Percentiles rank a stretch among this genome's conserved stretches.
phyloP scores from a whole-genome alignment of 345 rosid genomes.

The Populus simonii region DNA sequence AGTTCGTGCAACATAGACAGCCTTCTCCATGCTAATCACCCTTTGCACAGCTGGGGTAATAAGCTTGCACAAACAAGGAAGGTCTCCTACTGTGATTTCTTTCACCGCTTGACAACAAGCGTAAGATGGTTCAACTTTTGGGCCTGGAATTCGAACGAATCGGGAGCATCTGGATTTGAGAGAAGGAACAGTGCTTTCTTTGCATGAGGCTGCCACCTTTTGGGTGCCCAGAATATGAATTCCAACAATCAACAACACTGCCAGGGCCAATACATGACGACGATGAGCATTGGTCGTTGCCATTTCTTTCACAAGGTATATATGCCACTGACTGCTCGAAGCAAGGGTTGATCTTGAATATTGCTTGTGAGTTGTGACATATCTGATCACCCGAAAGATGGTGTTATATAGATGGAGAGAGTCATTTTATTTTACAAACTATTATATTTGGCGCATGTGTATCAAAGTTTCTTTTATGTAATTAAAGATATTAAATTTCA shows the following conservation, averaged over 20 bases:
- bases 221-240: background rate
- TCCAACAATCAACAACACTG: background rate
- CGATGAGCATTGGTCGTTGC: background rate
- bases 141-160: conserved; percentile 17
- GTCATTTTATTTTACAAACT: no score
- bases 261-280: background rate
- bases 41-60: conserved; percentile 27
- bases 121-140: conserved; percentile 24
- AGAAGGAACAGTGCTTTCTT: background rate
- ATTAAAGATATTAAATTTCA: no score
- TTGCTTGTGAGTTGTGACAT: background rate
- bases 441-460: no score
- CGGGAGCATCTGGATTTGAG: conserved; percentile 15
- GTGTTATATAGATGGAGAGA: background rate
- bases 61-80: conserved; percentile 33
- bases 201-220: conserved; percentile 9
- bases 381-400: background rate
- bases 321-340: no score
- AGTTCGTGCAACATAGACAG: conserved; percentile 30
- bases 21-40: conserved; percentile 43
- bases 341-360: background rate
- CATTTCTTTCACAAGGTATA: background rate
- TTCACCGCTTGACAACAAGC: conserved; percentile 27
- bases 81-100: conserved; percentile 7
- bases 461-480: no score